Percentiles rank a stretch among this genome's conserved stretches.
Evolutionary conservation across 31 red algal species (phyloP).

Genomic region (Asparagopsis taxiformis): DNA sequence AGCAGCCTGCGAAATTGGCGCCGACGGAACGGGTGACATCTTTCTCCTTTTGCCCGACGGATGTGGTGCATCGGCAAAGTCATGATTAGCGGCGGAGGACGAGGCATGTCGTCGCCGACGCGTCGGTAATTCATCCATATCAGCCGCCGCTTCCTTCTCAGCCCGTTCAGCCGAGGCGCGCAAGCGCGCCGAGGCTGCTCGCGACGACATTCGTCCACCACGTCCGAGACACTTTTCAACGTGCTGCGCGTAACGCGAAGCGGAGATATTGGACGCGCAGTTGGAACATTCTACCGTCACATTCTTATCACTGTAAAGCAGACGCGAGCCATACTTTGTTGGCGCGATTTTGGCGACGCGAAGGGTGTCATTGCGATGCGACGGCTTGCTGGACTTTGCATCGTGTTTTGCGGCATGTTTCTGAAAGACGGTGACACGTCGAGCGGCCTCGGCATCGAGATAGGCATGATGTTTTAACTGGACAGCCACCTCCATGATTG

Average conservation of each 20-base stretch:
- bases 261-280: conserved; percentile 53
- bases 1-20: background rate
- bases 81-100: no score
- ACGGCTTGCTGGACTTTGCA: no score
- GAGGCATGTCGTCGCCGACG: conserved; percentile 28
- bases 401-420: conserved; percentile 9
- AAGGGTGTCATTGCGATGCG: conserved; percentile 23
- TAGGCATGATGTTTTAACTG: conserved; percentile 38
- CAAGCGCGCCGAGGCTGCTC: conserved; percentile 64
- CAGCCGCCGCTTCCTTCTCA: conserved; percentile 45
- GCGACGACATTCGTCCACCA: conserved; percentile 61
- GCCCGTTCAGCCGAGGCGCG: conserved; percentile 54
- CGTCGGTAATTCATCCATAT: conserved; percentile 22
- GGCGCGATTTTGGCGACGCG: conserved; percentile 16
- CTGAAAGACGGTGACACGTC: conserved; percentile 14
- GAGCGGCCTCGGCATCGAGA: conserved; percentile 27
- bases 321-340: conserved; percentile 20
- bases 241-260: conserved; percentile 79
- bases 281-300: conserved; percentile 72
- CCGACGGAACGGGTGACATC: conserved; percentile 52
- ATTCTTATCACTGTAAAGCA: conserved; percentile 58
- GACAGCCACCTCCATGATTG: conserved; percentile 36
- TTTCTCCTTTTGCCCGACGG: conserved; percentile 18
- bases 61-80: background rate
- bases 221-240: conserved; percentile 80